Percentiles rank a stretch among this genome's conserved stretches.
Evolutionary conservation across 306 rosid species (phyloP).

Genomic region (Cicer chorassanicum): DNA sequence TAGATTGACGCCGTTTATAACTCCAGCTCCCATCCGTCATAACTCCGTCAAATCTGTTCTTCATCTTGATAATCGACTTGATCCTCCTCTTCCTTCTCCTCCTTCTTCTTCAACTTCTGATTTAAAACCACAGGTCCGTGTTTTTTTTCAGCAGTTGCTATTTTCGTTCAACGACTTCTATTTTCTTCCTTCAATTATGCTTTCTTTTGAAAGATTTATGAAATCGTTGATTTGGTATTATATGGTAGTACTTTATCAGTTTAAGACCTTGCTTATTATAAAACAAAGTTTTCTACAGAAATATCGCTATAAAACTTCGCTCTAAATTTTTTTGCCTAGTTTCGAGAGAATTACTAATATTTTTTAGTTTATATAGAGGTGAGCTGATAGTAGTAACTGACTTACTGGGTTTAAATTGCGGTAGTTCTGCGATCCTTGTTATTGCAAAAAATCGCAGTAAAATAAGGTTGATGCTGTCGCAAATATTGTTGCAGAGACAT

Average conservation of each 20-base stretch:
- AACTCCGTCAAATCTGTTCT: constrained; percentile 66
- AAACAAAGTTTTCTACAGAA: background rate
- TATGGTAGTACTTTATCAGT: background rate
- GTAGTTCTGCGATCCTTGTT: background rate
- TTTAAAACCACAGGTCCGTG: constrained; percentile 60
- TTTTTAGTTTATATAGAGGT: background rate
- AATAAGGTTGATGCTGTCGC: background rate
- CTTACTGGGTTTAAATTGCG: background rate
- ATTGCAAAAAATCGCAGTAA: background rate
- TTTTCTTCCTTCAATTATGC: background rate
- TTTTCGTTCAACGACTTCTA: background rate
- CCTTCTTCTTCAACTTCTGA: constrained; percentile 48
- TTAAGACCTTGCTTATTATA: constrained; percentile 1
- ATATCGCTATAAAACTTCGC: background rate
- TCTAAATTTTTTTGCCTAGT: too few species aligned
- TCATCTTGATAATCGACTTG: constrained; percentile 40
- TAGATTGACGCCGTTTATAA: constrained; percentile 43
- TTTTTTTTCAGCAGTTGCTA: constrained; percentile 11
- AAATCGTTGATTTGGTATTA: background rate
- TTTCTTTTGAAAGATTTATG: background rate
- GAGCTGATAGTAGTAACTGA: background rate
- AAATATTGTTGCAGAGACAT: background rate
- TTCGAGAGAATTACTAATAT: background rate
- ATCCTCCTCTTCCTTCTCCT: constrained; percentile 11
- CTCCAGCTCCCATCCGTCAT: constrained; percentile 45